phyloP scores from a whole-genome alignment of 306 rosid genomes.

The Quercus gilva region DNA sequence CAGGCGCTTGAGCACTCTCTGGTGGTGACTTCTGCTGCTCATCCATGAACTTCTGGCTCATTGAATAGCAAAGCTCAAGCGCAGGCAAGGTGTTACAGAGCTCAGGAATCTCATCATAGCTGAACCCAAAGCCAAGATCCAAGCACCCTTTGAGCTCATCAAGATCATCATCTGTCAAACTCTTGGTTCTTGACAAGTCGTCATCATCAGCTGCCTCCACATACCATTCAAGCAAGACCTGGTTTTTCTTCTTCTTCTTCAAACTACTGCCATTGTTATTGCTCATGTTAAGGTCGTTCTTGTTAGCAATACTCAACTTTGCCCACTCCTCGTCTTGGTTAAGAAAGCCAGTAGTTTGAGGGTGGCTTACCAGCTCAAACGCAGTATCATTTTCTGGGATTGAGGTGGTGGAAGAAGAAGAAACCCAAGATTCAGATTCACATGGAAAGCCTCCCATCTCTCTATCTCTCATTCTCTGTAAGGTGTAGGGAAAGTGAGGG shows the following conservation, averaged over 20 bases:
- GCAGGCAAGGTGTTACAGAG: slow-evolving; percentile 88
- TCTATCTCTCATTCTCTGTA: background rate
- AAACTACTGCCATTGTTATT: background rate
- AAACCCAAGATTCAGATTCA: slow-evolving; percentile 27
- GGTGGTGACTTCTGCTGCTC: slow-evolving; percentile 46
- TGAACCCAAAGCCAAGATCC: slow-evolving; percentile 90
- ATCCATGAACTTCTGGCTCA: slow-evolving; percentile 68
- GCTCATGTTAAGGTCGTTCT: background rate
- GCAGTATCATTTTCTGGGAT: slow-evolving; percentile 11
- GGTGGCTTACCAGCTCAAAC: background rate
- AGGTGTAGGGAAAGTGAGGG: background rate
- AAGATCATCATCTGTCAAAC: slow-evolving; percentile 79
- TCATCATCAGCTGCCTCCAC: slow-evolving; percentile 54
- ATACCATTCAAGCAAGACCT: slow-evolving; percentile 66
- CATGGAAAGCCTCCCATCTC: slow-evolving; percentile 19
- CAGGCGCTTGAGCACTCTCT: slow-evolving; percentile 22
- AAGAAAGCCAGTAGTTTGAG: background rate
- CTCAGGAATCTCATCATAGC: slow-evolving; percentile 85
- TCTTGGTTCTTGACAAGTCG: slow-evolving; percentile 58
- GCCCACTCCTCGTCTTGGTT: slow-evolving; percentile 6
- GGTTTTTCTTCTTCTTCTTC: slow-evolving; percentile 44
- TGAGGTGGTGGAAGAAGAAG: slow-evolving; percentile 5
- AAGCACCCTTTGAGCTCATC: slow-evolving; percentile 82
- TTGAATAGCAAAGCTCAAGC: slow-evolving; percentile 76
- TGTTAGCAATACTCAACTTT: background rate